Evolutionary conservation across 495 filamentous ascomycete species (phyloP).

Genomic region (Entonaema liquescens): DNA sequence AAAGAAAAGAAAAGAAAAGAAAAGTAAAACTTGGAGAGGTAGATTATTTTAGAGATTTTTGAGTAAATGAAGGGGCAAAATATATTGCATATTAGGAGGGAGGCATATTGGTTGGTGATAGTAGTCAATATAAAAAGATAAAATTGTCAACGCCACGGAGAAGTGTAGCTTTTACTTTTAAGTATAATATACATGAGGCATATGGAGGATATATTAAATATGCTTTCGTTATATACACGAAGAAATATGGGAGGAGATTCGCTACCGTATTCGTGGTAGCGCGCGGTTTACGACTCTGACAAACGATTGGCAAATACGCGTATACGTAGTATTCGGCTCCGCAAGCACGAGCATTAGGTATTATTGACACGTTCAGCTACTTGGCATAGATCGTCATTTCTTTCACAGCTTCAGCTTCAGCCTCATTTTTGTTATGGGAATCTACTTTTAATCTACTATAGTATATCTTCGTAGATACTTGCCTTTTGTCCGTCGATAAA

Average conservation of each 20-base stretch:
- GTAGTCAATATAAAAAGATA: neutral
- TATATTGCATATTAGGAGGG: no score
- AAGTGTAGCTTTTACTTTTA: neutral
- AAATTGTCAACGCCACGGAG: neutral
- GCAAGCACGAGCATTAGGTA: conserved; percentile 14
- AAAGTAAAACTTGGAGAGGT: neutral
- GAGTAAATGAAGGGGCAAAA: neutral
- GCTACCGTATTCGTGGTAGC: conserved; percentile 29
- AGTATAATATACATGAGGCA: neutral
- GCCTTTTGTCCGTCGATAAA: no score
- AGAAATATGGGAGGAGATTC: conserved; percentile 26
- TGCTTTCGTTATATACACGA: neutral
- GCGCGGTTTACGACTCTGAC: conserved; percentile 29
- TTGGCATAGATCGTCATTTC: conserved; percentile 11
- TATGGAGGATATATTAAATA: neutral
- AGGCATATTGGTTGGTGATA: no score
- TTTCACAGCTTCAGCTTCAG: conserved; percentile 23
- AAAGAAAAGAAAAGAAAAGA: no score
- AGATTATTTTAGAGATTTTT: no score
- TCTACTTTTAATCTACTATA: neutral
- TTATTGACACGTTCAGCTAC: conserved; percentile 19
- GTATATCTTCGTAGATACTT: no score
- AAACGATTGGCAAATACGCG: conserved; percentile 29
- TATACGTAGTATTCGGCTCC: conserved; percentile 28
- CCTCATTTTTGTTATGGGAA: neutral